A percentile compares a stretch with the other conserved stretches of the same genome.
These are phyloP conservation scores for Xerocomus brunneocitrinus DNA, from an alignment of 768 basidiomycete species.

Conservation along the genomic window DNA sequence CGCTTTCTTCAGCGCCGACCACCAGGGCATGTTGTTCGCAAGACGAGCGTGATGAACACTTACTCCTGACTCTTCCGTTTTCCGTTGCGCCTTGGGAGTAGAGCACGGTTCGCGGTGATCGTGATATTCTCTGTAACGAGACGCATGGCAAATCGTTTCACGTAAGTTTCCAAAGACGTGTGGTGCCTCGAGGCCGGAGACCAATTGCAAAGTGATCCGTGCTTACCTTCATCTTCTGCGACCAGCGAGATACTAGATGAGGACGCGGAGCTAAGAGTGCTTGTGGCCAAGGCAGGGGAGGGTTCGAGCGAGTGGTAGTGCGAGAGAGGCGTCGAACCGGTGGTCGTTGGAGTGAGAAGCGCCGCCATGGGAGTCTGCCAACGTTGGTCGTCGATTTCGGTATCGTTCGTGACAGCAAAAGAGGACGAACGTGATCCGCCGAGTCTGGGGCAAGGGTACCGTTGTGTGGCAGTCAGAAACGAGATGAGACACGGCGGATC, in stretches of 20 bases:
- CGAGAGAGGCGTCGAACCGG: constrained; percentile 30
- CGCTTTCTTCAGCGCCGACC: constrained; percentile 24
- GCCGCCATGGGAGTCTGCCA: constrained; percentile 18
- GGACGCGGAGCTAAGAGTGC: constrained; percentile 26
- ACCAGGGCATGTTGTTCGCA: constrained; percentile 23
- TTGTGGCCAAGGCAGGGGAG: constrained; percentile 21
- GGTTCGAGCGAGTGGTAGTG: constrained; percentile 32
- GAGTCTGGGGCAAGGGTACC: constrained; percentile 43
- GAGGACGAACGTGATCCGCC: constrained; percentile 44
- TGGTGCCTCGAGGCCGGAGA: constrained; percentile 19
- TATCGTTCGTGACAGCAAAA: constrained; percentile 3
- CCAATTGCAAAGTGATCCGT: constrained; percentile 14
- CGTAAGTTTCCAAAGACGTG: constrained; percentile 30
- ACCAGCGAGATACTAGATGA: constrained; percentile 53
- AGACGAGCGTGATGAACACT: constrained; percentile 31
- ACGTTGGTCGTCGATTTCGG: constrained; percentile 1
- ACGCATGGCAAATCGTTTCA: constrained; percentile 29
- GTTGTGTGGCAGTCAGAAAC: constrained; percentile 36
- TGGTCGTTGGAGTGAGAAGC: constrained; percentile 21
- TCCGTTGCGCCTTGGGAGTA: constrained; percentile 40
- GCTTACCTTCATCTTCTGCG: constrained; percentile 61
- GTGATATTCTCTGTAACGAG: constrained; percentile 61
- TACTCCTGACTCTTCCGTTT: constrained; percentile 66
- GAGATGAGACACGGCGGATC: constrained; percentile 49
- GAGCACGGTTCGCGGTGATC: constrained; percentile 52